Conservation (phyloP, 1,284 basidiomycete genomes). For the Porogramme epimiltina region DNA sequence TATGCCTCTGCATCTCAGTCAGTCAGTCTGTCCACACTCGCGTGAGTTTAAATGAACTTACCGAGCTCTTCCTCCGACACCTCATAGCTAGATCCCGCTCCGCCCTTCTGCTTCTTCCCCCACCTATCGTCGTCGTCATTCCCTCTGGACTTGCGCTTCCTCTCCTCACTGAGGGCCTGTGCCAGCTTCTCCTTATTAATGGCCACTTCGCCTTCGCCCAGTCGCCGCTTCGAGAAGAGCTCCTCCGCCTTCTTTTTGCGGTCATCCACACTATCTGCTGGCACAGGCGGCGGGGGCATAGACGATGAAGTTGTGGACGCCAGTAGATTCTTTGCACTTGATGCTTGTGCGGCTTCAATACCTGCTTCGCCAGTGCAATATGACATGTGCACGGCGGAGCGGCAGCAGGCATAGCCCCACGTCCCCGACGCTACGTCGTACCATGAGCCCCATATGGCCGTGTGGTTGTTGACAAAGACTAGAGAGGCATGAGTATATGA, state of each 20-base stretch:
- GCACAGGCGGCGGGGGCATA: conserved; percentile 18
- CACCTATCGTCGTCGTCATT: conserved; percentile 55
- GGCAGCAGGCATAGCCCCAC: conserved; percentile 98
- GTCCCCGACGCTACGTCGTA: conserved; percentile 70
- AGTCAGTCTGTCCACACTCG: conserved; percentile 1
- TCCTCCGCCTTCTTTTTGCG: conserved; percentile 52
- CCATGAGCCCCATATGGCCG: conserved; percentile 95
- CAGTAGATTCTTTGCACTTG: conserved; percentile 71
- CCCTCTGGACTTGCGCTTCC: conserved; percentile 71
- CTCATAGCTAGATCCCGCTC: conserved; percentile 50
- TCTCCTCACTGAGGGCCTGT: conserved; percentile 77
- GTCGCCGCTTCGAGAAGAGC: conserved; percentile 65
- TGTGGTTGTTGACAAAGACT: conserved; percentile 96
- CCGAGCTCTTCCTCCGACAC: conserved; percentile 94
- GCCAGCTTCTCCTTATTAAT: conserved; percentile 71
- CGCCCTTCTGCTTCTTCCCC: conserved; percentile 56
- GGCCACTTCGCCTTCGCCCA: conserved; percentile 76
- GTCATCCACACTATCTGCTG: conserved; percentile 34
- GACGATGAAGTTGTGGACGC: conserved; percentile 29
- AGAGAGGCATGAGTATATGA: neutral
- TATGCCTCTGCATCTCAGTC: conserved; percentile 68
- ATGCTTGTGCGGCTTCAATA: conserved; percentile 76
- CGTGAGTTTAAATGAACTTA: conserved; percentile 40
- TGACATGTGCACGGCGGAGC: conserved; percentile 83
- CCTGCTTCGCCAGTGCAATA: conserved; percentile 94